These are phyloP conservation scores for Myxozyma kluyveri DNA, from an alignment of 805 yeast species.

Conservation along the genomic window DNA sequence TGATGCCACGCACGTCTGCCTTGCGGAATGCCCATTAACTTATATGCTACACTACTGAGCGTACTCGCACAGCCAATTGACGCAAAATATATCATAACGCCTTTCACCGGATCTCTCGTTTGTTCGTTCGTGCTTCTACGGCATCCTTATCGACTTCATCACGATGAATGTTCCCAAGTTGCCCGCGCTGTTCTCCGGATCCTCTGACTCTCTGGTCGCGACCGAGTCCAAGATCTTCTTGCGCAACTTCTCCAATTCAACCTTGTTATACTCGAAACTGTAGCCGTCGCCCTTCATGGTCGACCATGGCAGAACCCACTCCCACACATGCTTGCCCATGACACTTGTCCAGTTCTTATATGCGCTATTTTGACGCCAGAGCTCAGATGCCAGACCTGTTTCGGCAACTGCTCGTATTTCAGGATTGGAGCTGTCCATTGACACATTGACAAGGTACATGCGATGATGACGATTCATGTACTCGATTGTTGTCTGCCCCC, in stretches of 20 bases:
- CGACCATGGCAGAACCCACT: constrained; percentile 30
- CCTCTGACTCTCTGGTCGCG: background rate
- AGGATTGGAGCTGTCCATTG: background rate
- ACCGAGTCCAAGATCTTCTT: constrained; percentile 1
- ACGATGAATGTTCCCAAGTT: constrained; percentile 4
- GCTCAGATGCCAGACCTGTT: constrained; percentile 21
- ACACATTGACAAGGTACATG: constrained; percentile 9
- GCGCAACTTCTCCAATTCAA: constrained; percentile 12
- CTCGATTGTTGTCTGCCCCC: constrained; percentile 22
- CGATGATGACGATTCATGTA: constrained; percentile 16
- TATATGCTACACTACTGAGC: too few species aligned
- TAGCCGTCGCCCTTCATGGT: constrained; percentile 17
- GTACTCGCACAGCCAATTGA: too few species aligned
- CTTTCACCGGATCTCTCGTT: too few species aligned
- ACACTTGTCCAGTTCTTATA: constrained; percentile 28
- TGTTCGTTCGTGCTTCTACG: too few species aligned
- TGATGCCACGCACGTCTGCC: too few species aligned
- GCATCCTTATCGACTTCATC: constrained; percentile 3
- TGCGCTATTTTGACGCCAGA: constrained; percentile 23
- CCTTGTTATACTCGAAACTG: constrained; percentile 18
- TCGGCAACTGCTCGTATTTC: constrained; percentile 10
- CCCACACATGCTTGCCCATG: constrained; percentile 29
- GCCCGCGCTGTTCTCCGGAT: background rate
- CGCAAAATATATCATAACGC: too few species aligned
- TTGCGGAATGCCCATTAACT: too few species aligned